A percentile compares a stretch with the other conserved stretches of the same genome.
Conservation (phyloP, 208 protist genomes). For the Acanthamoeba triangularis region DNA sequence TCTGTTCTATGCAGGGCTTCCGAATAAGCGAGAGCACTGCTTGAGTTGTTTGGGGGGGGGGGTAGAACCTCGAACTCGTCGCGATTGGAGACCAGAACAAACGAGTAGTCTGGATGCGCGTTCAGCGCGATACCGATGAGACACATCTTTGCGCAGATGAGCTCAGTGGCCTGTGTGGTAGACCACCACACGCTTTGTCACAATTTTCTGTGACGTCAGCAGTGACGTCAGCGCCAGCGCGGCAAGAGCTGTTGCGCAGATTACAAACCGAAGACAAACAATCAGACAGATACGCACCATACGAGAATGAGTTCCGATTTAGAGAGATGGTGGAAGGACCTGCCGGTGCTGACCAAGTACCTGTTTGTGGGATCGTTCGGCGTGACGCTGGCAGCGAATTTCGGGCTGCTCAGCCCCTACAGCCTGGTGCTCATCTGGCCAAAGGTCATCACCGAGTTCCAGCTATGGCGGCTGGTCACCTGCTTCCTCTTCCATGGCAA, state of each 20-base stretch:
- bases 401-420: background rate
- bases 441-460: background rate
- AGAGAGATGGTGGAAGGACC: conserved; percentile 8
- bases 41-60: background rate
- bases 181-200: no score
- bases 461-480: conserved; percentile 51
- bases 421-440: background rate
- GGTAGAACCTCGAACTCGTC: background rate
- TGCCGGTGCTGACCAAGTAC: conserved; percentile 54
- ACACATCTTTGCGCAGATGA: background rate
- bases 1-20: background rate
- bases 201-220: background rate
- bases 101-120: conserved; percentile 21
- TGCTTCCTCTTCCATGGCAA: conserved; percentile 44
- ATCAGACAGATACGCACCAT: no score
- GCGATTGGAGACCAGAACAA: conserved; percentile 16
- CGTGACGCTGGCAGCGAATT: conserved; percentile 32
- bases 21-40: background rate
- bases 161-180: no score
- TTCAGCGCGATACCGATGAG: background rate
- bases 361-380: conserved; percentile 24
- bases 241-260: no score
- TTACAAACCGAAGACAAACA: no score
- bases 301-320: background rate
- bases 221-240: background rate